Evolutionary conservation across 805 yeast genomes (phyloP), one percentile per base, ranked within the genome.

Genomic region (Candida michaelii): DNA sequence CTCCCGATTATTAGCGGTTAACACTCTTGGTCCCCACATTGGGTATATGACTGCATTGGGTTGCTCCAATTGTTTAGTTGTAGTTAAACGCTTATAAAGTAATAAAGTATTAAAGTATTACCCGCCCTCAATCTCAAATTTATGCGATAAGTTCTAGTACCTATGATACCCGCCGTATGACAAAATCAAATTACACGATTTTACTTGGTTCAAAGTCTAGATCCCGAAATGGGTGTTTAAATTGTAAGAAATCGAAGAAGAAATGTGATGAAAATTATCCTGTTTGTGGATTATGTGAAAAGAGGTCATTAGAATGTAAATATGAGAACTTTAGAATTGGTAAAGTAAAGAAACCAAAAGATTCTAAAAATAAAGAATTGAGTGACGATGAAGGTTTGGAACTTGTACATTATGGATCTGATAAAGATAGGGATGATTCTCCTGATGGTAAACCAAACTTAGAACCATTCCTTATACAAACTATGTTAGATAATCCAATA

Each of bases 201-300:
- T 17, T 30, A n/a, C 10, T 36, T 21, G 39, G 36, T 4, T 21
- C 44, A 12, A 41, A 23, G 6, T 21, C 44, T 7, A 21, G 44
- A 14, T 41, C 44, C 8, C n/a, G 44, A 12, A 41, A 41, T 15
- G 44, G 44, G 12, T 41, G 44, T 36, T 21, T 24, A n/a, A 32
- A 16, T 19, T 42, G 45, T 29, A 42, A 42, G 34, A 30, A 23
- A 30, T 24, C 41, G 16, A 42, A 42, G 41, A 42, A 36, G 34
- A 42, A 42, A 17, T 42, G 45, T 30, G 41, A 42, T 24, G 45
- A 42, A 36, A 16, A 6, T 4, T 42, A 18, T 13, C 45, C 45
- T 8, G 15, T 8, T 31, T 42, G 45, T 36, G 37, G 38, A 15
- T 27, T 24, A 13, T 42, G 45, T 36, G 14, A 10, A 4, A 42